Evolutionary conservation across 2,329 filamentous ascomycete genomes (phyloP).

Genomic region (Colletotrichum camelliae): DNA sequence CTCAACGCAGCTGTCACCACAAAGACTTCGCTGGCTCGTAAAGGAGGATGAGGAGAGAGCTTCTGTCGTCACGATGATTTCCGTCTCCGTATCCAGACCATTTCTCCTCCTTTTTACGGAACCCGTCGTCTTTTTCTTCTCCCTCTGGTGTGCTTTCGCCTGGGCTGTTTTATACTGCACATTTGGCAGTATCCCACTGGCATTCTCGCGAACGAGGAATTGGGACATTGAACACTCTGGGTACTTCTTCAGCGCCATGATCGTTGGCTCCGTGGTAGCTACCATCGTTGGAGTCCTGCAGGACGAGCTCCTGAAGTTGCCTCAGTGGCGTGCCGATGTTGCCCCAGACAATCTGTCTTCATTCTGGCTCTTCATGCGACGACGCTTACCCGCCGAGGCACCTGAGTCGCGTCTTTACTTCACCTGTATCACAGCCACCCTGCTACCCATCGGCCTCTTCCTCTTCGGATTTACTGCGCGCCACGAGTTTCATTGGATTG

Average conservation of each 20-base stretch:
- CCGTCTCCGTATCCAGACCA: constrained; percentile 76
- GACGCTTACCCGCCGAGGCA: constrained; percentile 52
- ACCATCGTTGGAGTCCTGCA: constrained; percentile 75
- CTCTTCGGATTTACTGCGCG: constrained; percentile 78
- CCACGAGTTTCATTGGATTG: constrained; percentile 71
- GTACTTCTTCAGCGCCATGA: constrained; percentile 69
- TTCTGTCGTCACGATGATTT: constrained; percentile 72
- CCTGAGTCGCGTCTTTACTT: constrained; percentile 87
- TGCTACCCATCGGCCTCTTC: constrained; percentile 82
- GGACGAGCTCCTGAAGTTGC: constrained; percentile 65
- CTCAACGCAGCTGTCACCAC: not conserved
- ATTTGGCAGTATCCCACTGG: constrained; percentile 79
- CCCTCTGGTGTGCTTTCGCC: constrained; percentile 86
- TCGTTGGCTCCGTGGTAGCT: constrained; percentile 68
- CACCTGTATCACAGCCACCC: constrained; percentile 74
- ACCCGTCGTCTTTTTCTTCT: constrained; percentile 84
- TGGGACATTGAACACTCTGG: constrained; percentile 72
- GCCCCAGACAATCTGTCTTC: constrained; percentile 34
- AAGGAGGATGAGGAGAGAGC: constrained; percentile 78
- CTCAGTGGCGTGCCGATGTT: constrained; percentile 37
- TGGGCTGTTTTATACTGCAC: constrained; percentile 91
- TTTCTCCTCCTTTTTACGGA: constrained; percentile 81
- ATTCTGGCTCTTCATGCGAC: constrained; percentile 52
- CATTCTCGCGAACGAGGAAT: constrained; percentile 71
- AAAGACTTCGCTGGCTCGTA: constrained; percentile 79